Evolutionary conservation across 2,329 filamentous ascomycete species (phyloP).

Genomic region (Colletotrichum sp.): DNA sequence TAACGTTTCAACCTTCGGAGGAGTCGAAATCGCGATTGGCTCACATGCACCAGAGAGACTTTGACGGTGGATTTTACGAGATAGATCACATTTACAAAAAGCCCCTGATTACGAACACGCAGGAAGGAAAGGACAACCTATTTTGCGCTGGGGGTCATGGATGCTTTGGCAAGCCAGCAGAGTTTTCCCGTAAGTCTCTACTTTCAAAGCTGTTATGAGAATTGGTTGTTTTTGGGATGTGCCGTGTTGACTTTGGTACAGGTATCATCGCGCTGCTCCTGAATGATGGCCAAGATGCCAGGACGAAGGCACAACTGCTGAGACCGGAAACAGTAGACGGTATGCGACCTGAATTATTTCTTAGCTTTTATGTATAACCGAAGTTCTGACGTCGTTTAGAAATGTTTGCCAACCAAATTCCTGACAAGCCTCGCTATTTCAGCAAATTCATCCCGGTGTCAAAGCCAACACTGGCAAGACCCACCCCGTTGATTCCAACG

Average conservation of each 20-base stretch:
- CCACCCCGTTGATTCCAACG: not conserved
- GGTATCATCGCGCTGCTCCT: not conserved
- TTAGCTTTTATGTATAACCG: not conserved
- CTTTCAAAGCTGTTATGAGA: not conserved
- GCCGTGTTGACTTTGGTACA: not conserved
- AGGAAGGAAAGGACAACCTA: not conserved
- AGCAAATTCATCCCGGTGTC: not conserved
- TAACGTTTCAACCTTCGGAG: slow-evolving; percentile 39
- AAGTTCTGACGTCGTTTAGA: not conserved
- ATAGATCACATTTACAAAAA: not conserved
- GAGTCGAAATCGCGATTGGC: not conserved
- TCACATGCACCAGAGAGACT: not conserved
- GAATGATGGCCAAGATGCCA: not conserved
- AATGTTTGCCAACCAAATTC: not conserved
- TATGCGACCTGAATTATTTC: not conserved
- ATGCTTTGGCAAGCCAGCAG: not conserved
- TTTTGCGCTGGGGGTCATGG: not conserved
- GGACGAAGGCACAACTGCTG: not conserved
- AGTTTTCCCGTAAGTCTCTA: not conserved
- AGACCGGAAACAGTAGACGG: not conserved
- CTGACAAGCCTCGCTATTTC: not conserved
- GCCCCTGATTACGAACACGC: not conserved
- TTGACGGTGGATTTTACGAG: not conserved
- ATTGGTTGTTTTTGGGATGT: not conserved
- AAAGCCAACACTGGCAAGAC: not conserved